Evolutionary conservation across 1,139 yeast species (phyloP), one percentile per base, ranked within the genome.

Genomic region (Yamadazyma triangularis): DNA sequence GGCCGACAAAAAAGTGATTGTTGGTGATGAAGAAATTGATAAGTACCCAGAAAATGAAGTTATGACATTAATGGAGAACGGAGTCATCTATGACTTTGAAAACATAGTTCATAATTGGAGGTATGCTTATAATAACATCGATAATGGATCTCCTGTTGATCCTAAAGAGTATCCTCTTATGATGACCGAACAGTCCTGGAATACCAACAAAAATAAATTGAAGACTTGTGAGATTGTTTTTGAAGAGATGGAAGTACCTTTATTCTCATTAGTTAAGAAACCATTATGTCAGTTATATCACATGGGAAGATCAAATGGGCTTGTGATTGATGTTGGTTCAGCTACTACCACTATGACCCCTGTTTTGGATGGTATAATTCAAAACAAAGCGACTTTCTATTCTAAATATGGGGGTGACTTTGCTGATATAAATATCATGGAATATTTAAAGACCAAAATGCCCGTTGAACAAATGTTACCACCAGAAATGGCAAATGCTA

Each of bases 321-420:
- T 83, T 36, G 82, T 82, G 13, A 69, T 83, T 23, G 89, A 83
- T 47, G 53, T 83, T 27, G 91, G 89, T 3, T 67, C 80, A 2
- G 62, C 77, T 14, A 70, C 72, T 3, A 66, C 79, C 15, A 68
- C 76, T 28, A 78, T 82, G 5, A 80, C 88, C 0, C 89, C 91
- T 10, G 69, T 83, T 20, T 62, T 77, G 40, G 88, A 82, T 47
- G 93, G 91, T 16, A 71, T 73, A 12, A 72, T 82, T 33, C 71
- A 80, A 34, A 61, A 66, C 38, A 79, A 79, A 47, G 78, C 82
- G 29, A 64, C 77, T 7, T 61, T 68, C 38, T 79, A 72, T 51
- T 70, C 81, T 11, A 74, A 72, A 45, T 80, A 68, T 49, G 88
- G 81, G 7, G 91, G 91, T 8, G 83, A 81, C 48, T 83, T 76